Evolutionary conservation across 2,329 filamentous ascomycete genomes (phyloP), one percentile per base, ranked within the genome.

Genomic region (Colletotrichum tanaceti): DNA sequence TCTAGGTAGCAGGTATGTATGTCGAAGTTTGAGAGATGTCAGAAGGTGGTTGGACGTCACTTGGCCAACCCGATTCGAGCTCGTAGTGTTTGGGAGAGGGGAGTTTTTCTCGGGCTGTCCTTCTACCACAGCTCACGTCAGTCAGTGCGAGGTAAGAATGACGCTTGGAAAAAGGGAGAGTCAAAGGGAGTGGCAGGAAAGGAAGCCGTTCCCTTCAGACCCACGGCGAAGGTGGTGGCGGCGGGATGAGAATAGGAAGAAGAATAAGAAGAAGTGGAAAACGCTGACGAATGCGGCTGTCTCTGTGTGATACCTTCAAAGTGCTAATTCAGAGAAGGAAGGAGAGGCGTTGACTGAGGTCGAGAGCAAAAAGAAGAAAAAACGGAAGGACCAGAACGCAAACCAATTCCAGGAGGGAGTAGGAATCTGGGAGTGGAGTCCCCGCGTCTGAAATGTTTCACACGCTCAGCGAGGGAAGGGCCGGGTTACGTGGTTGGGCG

Each of bases 11-110:
- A 32, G 28, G 28, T 32, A 32, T 32, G 28, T 65, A 50, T 72
- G 78, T 79, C 61, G 71, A 71, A 41, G 75, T 58, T 60, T n/a
- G 32, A 44, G 14, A 52, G 35, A 24, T 32, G 28, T 61, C 18
- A 39, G 44, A n/a, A 53, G 20, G n/a, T 41, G 6, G 54, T 35
- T 46, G 6, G 54, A 24, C 18, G 38, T 65, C 54, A 50, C 62
- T 68, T 50, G 24, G 62, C 49, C 65, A 68, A 65, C 55, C 61
- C 65, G 44, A 57, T 50, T 32, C 35, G 24, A 41, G 28, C 43
- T 38, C 54, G 20, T 32, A 68, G 46, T n/a, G 54, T 52, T 41
- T 24, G 46, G 41, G 47, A 47, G 35, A 47, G 57, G 24, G 52
- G 24, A 24, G 28, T 35, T 24, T 38, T 64, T 55, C 35, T 60